phyloP scores from a whole-genome alignment of 257 asterid genomes.

The Eustoma russellianum region DNA sequence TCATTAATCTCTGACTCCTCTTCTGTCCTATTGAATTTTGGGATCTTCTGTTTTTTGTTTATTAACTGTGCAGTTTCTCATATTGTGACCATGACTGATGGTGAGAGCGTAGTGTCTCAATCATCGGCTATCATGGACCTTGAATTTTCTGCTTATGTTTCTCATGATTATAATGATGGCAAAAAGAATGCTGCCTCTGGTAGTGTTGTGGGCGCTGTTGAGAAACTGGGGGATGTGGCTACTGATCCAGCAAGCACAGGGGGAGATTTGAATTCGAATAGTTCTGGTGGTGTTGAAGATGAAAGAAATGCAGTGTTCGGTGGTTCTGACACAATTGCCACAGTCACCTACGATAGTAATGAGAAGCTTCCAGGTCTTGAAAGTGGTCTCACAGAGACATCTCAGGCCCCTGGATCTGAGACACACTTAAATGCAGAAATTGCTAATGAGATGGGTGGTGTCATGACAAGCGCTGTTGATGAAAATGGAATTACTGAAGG shows the following conservation, averaged over 20 bases:
- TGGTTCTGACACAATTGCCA: conserved; percentile 18
- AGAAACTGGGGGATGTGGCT: conserved; percentile 12
- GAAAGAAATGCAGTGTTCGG: conserved; percentile 18
- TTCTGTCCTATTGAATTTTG: neutral
- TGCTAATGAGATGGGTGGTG: conserved; percentile 31
- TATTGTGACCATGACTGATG: conserved; percentile 17
- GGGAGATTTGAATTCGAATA: conserved; percentile 8
- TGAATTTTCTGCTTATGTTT: conserved; percentile 8
- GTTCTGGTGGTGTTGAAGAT: conserved; percentile 2
- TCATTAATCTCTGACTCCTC: neutral
- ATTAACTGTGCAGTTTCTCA: neutral
- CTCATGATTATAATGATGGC: conserved; percentile 13
- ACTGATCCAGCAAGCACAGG: conserved; percentile 5
- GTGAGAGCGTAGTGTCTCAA: conserved; percentile 20
- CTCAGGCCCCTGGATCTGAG: conserved; percentile 36
- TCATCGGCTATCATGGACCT: conserved; percentile 9
- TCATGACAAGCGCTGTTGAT: conserved; percentile 19
- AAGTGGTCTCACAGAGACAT: conserved; percentile 25
- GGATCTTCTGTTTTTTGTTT: neutral
- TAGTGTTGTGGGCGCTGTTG: conserved; percentile 5
- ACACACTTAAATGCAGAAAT: conserved; percentile 40
- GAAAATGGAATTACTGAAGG: conserved; percentile 57
- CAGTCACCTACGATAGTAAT: conserved; percentile 19
- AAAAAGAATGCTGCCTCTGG: conserved; percentile 7
- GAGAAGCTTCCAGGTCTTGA: conserved; percentile 27